Conservation (phyloP, 805 yeast species). For the Kazachstania psychrophila region DNA sequence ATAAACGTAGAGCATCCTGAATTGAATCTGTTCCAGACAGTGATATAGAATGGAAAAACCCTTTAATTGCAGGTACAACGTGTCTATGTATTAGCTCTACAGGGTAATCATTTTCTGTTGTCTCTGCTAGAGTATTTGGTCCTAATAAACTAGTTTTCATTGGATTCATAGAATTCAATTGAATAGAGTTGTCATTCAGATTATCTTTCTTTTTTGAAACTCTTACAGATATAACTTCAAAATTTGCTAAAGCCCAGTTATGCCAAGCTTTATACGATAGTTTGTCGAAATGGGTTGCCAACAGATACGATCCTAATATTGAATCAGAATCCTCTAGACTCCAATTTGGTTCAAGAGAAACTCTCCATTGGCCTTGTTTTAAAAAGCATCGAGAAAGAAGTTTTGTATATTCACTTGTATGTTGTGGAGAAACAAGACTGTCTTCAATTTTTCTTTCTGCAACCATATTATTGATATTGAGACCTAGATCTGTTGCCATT, state of each 20-base stretch:
- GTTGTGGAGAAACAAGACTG: conserved; percentile 39
- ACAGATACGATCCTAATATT: conserved; percentile 79
- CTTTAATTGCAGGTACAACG: conserved; percentile 91
- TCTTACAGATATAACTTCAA: conserved; percentile 76
- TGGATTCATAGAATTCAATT: conserved; percentile 8
- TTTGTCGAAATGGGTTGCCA: conserved; percentile 90
- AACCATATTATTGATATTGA: conserved; percentile 78
- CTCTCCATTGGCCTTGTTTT: conserved; percentile 98
- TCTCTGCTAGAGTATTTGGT: conserved; percentile 22
- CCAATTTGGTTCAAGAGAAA: conserved; percentile 73
- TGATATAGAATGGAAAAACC: conserved; percentile 91
- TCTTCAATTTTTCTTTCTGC: conserved; percentile 75
- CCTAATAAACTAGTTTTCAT: conserved; percentile 23
- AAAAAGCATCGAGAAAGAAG: conserved; percentile 87
- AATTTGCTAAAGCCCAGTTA: conserved; percentile 97
- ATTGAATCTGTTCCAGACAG: conserved; percentile 77
- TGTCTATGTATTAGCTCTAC: conserved; percentile 67
- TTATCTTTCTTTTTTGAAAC: conserved; percentile 23
- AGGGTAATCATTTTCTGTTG: conserved; percentile 27
- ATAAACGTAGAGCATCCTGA: conserved; percentile 82
- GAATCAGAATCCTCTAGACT: conserved; percentile 67
- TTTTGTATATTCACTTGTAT: conserved; percentile 73
- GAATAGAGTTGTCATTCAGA: background rate
- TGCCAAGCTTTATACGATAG: conserved; percentile 99
- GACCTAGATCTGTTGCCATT: conserved; percentile 79